These are phyloP conservation scores for Xylaria arbuscula DNA, from an alignment of 2,329 filamentous ascomycete genomes.

Conservation along the genomic window DNA sequence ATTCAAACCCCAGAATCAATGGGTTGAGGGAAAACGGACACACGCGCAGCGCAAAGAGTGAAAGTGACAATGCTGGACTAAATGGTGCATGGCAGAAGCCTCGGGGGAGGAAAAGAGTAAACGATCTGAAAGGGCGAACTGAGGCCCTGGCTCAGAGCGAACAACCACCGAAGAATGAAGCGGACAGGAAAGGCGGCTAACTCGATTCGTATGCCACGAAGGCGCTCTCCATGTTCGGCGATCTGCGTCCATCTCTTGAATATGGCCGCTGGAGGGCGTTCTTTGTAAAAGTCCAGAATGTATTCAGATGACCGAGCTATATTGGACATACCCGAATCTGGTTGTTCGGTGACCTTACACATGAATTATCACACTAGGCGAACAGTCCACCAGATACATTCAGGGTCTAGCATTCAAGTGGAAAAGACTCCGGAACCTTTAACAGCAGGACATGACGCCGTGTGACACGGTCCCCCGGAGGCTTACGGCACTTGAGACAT, in stretches of 20 bases:
- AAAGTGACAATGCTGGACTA: constrained; percentile 57
- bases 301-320: constrained; percentile 16
- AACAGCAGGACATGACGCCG: background rate
- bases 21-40: constrained; percentile 64
- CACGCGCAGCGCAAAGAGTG: constrained; percentile 64
- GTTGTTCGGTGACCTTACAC: constrained; percentile 8
- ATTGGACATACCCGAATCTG: constrained; percentile 22
- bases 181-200: constrained; percentile 73
- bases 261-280: constrained; percentile 37
- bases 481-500: background rate
- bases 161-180: constrained; percentile 66
- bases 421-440: constrained; percentile 1
- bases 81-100: constrained; percentile 68
- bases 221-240: constrained; percentile 27
- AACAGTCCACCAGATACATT: constrained; percentile 1
- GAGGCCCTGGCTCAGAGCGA: constrained; percentile 61
- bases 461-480: background rate
- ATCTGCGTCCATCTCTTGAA: constrained; percentile 45
- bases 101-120: constrained; percentile 61
- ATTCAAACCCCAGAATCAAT: constrained; percentile 53
- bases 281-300: constrained; percentile 10
- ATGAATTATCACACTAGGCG: constrained; percentile 6
- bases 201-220: constrained; percentile 11
- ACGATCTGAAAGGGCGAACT: constrained; percentile 59
- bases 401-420: constrained; percentile 1